Evolutionary conservation across 257 asterid species (phyloP), one percentile per base, ranked within the genome.

Genomic region (Solanum neorickii): DNA sequence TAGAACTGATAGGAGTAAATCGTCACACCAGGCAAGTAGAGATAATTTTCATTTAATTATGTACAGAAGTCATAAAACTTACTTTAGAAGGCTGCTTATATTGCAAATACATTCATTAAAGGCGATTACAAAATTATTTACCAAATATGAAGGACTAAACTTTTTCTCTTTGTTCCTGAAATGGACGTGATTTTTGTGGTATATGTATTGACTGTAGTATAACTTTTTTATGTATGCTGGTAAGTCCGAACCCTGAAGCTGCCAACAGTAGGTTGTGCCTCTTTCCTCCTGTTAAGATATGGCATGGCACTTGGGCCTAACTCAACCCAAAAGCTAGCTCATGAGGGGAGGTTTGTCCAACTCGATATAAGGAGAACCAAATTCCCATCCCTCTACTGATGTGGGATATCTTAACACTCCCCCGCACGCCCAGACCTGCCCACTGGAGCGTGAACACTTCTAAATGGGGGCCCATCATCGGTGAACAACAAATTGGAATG

Each of bases 1-100:
- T 56, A 92, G 86, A 92, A 95, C 98, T 49, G 96, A 98, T 86
- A 92, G 59, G 87, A 90, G 86, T 77, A 44, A 44, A 77, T n/a
- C 10, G 39, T 44, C 84, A 44, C 41, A 44, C 84, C 65, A 13
- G 65, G 62, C 44, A 44, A 42, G 60, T 5, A 25, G 14, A 44
- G 37, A 44, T 77, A 56, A 77, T 77, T 9, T n/a, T 76, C 23
- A 25, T 25, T 25, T 44, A 25, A 42, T 44, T 77, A 77, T 77
- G 84, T 77, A 77, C 25, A 77, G 25, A 10, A 77, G 84, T 44
- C 65, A 44, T 44, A 44, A 23, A 44, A 44, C 41, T 77, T 77
- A 44, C 84, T 77, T n/a, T 44, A 77, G 39, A 44, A 77, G 21
- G 35, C 16, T 15, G 14, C 25, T 44, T 44, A 77, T 44, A 41